Base-by-base conservation (phyloP, 192 early-diverging fungal species). In the Neocallimastix lanati region DNA sequence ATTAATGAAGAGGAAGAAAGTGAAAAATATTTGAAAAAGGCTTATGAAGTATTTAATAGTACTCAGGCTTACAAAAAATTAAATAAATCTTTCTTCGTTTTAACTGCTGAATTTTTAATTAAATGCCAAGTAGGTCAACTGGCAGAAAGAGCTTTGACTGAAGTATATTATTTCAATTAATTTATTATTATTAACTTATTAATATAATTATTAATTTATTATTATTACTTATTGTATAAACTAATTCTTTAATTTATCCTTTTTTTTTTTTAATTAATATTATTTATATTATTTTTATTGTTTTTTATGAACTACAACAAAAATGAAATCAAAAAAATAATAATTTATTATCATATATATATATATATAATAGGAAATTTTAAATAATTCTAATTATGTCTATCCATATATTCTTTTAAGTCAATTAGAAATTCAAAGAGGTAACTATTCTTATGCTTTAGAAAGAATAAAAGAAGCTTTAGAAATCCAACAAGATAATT, bases 71-170 rank as follows among this genome's bases (percentile, higher is more conserved):
- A 79, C 4, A 82, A 78, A 36, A 76, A 80, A 25, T 21, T 50
- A 50, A 50, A 50, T 50, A 50, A 50, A 50, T 81, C 80, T 21
- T 81, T 86, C 12, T 83, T 81, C 77, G 25, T 89, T n/a, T 77
- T 80, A 35, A 82, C 86, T 0, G 88, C 89, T 18, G 86, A 88
- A 78, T 90, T 90, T 77, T 81, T 86, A 29, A 84, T 90, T 16
- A 79, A 86, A 25, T 82, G 82, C 38, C 85, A 88, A 76, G 86
- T 84, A 12, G 85, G 83, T 1, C 83, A 86, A 78, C 58, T 90
- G 2, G 88, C 88, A 16, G 89, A 90, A 77, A 67, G 83, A 50
- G 88, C 88, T 29, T 81, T 90, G 11, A 80, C 89, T 27, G 84
- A 84, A 81, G 83, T 85, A 76, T 5, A n/a, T n/a, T n/a, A n/a